Base-by-base conservation (phyloP, 352 stramenopile species). In the Peronospora farinosa region DNA sequence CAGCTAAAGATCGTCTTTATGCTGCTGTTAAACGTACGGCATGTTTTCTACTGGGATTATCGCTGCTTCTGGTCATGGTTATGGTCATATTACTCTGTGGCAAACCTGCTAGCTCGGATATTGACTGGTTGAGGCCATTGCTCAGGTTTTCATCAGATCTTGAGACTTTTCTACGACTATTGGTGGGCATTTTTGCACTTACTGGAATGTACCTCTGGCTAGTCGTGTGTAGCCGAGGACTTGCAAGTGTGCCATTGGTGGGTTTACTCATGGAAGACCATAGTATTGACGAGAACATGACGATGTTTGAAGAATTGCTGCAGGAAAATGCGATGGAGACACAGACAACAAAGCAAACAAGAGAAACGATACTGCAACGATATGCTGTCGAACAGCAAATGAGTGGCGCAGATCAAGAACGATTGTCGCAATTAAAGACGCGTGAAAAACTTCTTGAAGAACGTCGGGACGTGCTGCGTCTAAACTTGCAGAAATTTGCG, bases 101-200 rank as follows among this genome's bases (percentile, higher is more conserved):
- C 13, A 91, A 90, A 50, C 83, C 83, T 11, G 69, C 71, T 15
- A 86, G 65, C 53, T 74, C 72, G 12, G 78, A 90, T 48, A 72
- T 91, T 28, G 80, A 89, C 47, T 93, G 83, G 83, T 62, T 93
- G 48, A 81, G 81, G 47, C 79, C 83, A n/a, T 47, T 93, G 37
- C 67, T 93, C 31, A 72, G 83, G 31, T 68, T 88, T 49, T 84
- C 78, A 5, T 82, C 74, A 0, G 83, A 93, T 62, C 48, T 89
- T 8, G 78, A 82, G 33, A 83, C 73, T 19, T 74, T 89, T 16
- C 57, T 92, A 45, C 69, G 79, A 23, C 62, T 93, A 10, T 25
- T 88, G n/a, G 70, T 88, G 10, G 80, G 78, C 9, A 75, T 89
- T 11, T 51, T 93, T n/a, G 65, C 78, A 33, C 63, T 88, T 7